Evolutionary conservation across 2,329 filamentous ascomycete species (phyloP).

Genomic region (Sporothrix brunneoviolacea): DNA sequence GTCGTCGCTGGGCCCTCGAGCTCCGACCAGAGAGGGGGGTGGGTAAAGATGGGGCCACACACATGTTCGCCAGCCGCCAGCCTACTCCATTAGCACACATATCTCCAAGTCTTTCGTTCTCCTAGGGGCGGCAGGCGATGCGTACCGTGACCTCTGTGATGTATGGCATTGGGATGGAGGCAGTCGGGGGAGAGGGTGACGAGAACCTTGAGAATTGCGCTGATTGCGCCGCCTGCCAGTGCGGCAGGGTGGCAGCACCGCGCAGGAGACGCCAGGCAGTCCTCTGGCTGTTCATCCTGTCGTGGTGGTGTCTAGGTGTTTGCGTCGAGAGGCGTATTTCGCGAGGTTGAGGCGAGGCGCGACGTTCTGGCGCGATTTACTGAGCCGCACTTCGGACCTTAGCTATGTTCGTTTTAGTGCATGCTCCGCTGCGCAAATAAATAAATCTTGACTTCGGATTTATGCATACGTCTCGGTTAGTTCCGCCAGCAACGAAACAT

Average conservation of each 20-base stretch:
- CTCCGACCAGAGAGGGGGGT: too few relatives aligned
- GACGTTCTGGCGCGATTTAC: too few relatives aligned
- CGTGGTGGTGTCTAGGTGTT: constrained; percentile 2
- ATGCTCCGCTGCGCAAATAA: too few relatives aligned
- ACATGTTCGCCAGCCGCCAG: constrained; percentile 74
- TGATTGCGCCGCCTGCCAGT: constrained; percentile 11
- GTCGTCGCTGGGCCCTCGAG: not conserved
- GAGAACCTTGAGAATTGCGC: constrained; percentile 29
- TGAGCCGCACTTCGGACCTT: too few relatives aligned
- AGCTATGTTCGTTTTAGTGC: too few relatives aligned
- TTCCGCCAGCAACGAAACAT: too few relatives aligned
- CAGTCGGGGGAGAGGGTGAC: constrained; percentile 18
- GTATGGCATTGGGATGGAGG: constrained; percentile 51
- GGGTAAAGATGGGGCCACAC: too few relatives aligned
- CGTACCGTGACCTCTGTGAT: constrained; percentile 50
- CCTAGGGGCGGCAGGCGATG: constrained; percentile 3
- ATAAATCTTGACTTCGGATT: too few relatives aligned
- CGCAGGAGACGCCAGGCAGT: constrained; percentile 30
- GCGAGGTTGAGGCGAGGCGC: too few relatives aligned
- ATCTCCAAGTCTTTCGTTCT: not conserved
- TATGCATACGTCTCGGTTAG: too few relatives aligned
- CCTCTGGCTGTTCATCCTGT: constrained; percentile 31
- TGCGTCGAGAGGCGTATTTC: not conserved
- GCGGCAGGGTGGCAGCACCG: constrained; percentile 25
- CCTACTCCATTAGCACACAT: constrained; percentile 40